Evolutionary conservation across 768 basidiomycete genomes (phyloP).

Genomic region (Ramaria sp.): DNA sequence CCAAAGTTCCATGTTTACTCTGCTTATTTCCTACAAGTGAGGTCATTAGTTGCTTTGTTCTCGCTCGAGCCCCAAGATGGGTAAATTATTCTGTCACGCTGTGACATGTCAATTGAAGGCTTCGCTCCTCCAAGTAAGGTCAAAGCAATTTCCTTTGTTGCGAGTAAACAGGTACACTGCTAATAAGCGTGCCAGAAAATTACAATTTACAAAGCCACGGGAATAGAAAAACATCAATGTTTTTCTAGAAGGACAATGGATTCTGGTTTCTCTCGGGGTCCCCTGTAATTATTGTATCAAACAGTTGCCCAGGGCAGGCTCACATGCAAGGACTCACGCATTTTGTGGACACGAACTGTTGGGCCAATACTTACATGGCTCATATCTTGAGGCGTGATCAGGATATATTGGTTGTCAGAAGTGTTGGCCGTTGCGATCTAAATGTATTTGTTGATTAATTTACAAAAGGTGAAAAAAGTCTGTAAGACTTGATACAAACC

Average conservation of each 20-base stretch:
- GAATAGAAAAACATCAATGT: not conserved
- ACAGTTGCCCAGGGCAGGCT: not conserved
- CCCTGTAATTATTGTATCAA: not conserved
- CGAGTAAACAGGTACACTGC: too few relatives aligned
- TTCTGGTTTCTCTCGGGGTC: slow-evolving; percentile 9
- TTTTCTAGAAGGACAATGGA: not conserved
- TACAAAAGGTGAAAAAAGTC: not conserved
- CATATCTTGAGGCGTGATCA: slow-evolving; percentile 96
- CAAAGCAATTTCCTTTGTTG: too few relatives aligned
- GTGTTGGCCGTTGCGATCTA: slow-evolving; percentile 85
- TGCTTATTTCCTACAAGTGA: too few relatives aligned
- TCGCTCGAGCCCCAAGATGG: too few relatives aligned
- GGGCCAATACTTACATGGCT: slow-evolving; percentile 55
- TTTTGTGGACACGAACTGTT: slow-evolving; percentile 63
- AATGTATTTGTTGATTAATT: not conserved
- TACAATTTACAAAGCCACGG: too few relatives aligned
- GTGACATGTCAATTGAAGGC: too few relatives aligned
- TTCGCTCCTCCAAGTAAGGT: too few relatives aligned
- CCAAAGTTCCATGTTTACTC: too few relatives aligned
- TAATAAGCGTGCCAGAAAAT: too few relatives aligned
- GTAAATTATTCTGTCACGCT: too few relatives aligned
- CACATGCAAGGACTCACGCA: slow-evolving; percentile 24
- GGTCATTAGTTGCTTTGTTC: too few relatives aligned
- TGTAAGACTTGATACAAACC: slow-evolving; percentile 30
- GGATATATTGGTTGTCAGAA: slow-evolving; percentile 84